phyloP scores from a whole-genome alignment of 2,329 filamentous ascomycete species.

The Apiospora koreana region DNA sequence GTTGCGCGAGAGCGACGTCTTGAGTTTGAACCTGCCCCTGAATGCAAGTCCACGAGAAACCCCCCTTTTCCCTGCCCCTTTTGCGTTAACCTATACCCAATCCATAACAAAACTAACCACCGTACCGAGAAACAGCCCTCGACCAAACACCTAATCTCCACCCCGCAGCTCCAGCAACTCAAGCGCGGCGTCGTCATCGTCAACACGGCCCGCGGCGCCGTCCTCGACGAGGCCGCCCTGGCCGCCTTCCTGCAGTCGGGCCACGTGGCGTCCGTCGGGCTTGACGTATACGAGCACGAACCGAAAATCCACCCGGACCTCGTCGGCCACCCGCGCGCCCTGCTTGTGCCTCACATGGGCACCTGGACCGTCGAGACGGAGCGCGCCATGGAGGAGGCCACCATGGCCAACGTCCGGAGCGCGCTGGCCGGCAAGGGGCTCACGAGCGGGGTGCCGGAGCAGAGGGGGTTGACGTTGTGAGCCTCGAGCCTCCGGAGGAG shows the following conservation, averaged over 20 bases:
- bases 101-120: no score
- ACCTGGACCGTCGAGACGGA: slow-evolving; percentile 73
- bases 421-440: slow-evolving; percentile 64
- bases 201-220: slow-evolving; percentile 80
- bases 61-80: background rate
- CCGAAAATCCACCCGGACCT: slow-evolving; percentile 75
- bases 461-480: slow-evolving; percentile 40
- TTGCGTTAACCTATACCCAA: background rate
- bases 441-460: slow-evolving; percentile 73
- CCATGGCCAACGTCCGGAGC: slow-evolving; percentile 67
- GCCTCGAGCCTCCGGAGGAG: no score
- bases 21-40: slow-evolving; percentile 79
- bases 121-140: slow-evolving; percentile 35
- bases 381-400: slow-evolving; percentile 73
- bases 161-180: slow-evolving; percentile 72
- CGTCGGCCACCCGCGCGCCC: slow-evolving; percentile 67
- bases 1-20: slow-evolving; percentile 68
- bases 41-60: slow-evolving; percentile 58
- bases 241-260: slow-evolving; percentile 72
- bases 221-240: slow-evolving; percentile 80
- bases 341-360: slow-evolving; percentile 84
- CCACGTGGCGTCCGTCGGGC: slow-evolving; percentile 68
- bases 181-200: slow-evolving; percentile 76
- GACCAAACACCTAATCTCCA: slow-evolving; percentile 78
- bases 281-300: slow-evolving; percentile 85